Percentiles rank a stretch among this genome's conserved stretches.
phyloP scores from a whole-genome alignment of 176 grass and related monocot genomes.

The Microstegium vimineum region DNA sequence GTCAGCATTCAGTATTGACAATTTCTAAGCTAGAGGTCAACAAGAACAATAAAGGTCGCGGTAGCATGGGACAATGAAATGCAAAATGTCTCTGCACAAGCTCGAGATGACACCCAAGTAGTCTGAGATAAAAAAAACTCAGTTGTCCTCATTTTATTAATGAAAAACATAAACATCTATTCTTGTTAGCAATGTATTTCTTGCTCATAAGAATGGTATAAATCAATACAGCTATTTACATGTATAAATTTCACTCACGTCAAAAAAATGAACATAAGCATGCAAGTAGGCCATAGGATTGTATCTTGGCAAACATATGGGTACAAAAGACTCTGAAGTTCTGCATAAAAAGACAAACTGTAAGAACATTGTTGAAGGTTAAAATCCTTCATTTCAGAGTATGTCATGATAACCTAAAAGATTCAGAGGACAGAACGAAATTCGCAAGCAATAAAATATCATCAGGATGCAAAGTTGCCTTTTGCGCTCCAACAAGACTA shows the following conservation, averaged over 20 bases:
- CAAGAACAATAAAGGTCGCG: neutral
- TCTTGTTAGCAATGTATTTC: neutral
- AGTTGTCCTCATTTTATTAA: neutral
- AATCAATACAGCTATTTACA: neutral
- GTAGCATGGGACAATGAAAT: neutral
- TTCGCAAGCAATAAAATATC: slow-evolving; percentile 94
- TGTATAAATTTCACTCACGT: slow-evolving; percentile 67
- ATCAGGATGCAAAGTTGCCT: slow-evolving; percentile 90
- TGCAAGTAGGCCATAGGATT: slow-evolving; percentile 96
- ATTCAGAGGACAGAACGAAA: slow-evolving; percentile 89
- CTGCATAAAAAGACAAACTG: slow-evolving; percentile 43
- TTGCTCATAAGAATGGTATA: neutral
- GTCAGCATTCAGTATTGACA: neutral
- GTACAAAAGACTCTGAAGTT: slow-evolving; percentile 94
- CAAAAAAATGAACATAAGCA: slow-evolving; percentile 94
- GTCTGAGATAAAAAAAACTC: neutral
- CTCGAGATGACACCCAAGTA: neutral
- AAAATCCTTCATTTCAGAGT: slow-evolving; percentile 8
- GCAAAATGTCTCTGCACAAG: neutral
- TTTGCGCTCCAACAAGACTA: slow-evolving; percentile 96
- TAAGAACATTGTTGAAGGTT: slow-evolving; percentile 21
- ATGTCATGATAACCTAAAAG: slow-evolving; percentile 72
- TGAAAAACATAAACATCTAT: neutral
- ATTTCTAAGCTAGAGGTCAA: neutral
- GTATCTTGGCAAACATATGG: slow-evolving; percentile 99